Evolutionary conservation across 148 eudicot species (phyloP).

Genomic region (Nyssa sinensis): DNA sequence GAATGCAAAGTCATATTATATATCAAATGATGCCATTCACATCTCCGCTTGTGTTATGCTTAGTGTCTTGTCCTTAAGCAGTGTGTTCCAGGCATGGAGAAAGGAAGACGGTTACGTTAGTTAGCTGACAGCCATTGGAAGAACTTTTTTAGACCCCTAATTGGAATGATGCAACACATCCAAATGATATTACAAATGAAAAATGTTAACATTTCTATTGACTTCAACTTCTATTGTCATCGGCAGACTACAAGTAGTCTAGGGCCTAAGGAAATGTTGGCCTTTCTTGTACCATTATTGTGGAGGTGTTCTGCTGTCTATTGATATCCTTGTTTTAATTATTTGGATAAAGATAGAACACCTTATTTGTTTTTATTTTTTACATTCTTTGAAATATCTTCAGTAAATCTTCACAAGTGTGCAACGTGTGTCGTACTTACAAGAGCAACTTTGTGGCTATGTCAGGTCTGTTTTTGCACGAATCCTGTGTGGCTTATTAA

Average conservation of each 20-base stretch:
- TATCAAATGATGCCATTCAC: too few relatives aligned
- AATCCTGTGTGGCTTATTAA: constrained; percentile 97
- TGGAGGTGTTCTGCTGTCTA: not conserved
- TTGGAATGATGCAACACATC: not conserved
- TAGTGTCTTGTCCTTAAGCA: too few relatives aligned
- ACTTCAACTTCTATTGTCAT: not conserved
- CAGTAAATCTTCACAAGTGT: not conserved
- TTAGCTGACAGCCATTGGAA: too few relatives aligned
- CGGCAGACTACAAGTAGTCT: too few relatives aligned
- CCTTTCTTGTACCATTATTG: not conserved
- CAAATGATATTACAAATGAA: not conserved
- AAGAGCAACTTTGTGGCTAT: constrained; percentile 20
- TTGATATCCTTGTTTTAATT: not conserved
- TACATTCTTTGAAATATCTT: not conserved
- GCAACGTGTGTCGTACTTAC: not conserved
- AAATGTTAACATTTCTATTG: not conserved
- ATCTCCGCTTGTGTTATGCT: too few relatives aligned
- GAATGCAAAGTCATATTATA: not conserved
- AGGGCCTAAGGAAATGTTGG: too few relatives aligned
- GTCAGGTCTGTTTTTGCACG: constrained; percentile 85
- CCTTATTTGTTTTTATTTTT: constrained; percentile 1
- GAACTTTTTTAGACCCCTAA: too few relatives aligned
- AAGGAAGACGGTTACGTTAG: too few relatives aligned
- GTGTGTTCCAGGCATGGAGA: too few relatives aligned
- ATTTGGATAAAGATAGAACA: not conserved